Evolutionary conservation across 495 filamentous ascomycete genomes (phyloP).

Genomic region (Cryomyces antarcticus): DNA sequence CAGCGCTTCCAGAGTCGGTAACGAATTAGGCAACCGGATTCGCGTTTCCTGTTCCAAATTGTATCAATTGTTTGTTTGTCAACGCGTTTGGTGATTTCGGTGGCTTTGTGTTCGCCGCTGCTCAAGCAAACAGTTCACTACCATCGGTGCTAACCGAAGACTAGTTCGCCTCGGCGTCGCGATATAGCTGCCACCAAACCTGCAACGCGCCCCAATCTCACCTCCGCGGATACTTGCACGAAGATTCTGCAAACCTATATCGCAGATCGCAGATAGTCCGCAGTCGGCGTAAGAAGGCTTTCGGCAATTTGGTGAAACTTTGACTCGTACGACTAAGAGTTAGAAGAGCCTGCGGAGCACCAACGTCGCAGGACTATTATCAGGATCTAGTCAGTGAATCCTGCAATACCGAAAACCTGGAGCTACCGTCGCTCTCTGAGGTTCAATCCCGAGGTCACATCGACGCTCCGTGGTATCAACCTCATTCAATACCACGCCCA

Average conservation of each 20-base stretch:
- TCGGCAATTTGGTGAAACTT: neutral
- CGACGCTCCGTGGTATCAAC: conserved; percentile 61
- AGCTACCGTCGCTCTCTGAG: conserved; percentile 85
- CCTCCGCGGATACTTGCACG: neutral
- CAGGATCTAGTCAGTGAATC: neutral
- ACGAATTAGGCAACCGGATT: neutral
- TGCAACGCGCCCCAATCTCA: neutral
- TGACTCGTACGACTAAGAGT: too few species aligned
- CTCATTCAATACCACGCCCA: conserved; percentile 46
- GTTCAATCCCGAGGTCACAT: conserved; percentile 73
- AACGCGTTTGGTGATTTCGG: neutral
- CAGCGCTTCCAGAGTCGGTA: neutral
- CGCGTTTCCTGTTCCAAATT: neutral
- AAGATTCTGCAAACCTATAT: neutral
- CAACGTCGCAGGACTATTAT: neutral
- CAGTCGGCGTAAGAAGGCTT: neutral
- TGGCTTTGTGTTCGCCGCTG: neutral
- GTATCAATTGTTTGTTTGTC: neutral
- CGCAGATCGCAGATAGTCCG: neutral
- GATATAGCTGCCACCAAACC: too few species aligned
- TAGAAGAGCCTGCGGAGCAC: too few species aligned
- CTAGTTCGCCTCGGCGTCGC: too few species aligned
- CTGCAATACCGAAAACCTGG: conserved; percentile 82
- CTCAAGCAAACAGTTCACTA: neutral
- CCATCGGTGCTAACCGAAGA: too few species aligned